Conservation (phyloP, 2,329 filamentous ascomycete genomes). For the Claviceps purpurea region DNA sequence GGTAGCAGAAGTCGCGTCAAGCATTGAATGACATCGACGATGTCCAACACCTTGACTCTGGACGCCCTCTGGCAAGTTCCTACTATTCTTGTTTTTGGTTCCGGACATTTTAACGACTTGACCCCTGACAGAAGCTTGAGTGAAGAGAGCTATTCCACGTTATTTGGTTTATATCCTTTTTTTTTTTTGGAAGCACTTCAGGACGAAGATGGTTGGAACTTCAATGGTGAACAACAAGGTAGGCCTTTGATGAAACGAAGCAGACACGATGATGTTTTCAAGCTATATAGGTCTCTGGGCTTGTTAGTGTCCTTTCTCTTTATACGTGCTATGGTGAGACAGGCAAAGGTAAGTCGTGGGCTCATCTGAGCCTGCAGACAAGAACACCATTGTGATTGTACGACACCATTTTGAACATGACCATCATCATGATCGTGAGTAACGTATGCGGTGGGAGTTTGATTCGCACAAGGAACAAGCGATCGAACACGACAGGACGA, state of each 20-base stretch:
- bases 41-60: neutral
- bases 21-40: neutral
- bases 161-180: neutral
- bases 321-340: neutral
- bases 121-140: neutral
- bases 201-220: neutral
- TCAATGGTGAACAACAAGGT: neutral
- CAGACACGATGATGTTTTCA: neutral
- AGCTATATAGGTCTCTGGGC: neutral
- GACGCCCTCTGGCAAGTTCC: neutral
- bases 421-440: neutral
- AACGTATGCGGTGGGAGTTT: neutral
- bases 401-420: neutral
- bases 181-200: neutral
- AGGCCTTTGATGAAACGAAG: neutral
- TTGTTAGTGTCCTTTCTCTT: conserved; percentile 2
- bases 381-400: neutral
- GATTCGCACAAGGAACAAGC: neutral
- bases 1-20: neutral
- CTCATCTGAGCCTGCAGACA: no score
- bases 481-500: neutral
- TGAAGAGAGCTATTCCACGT: neutral
- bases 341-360: neutral
- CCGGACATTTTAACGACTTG: neutral
- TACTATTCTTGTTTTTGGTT: neutral